Evolutionary conservation across 108 stramenopile species (phyloP).

Genomic region (Cyclotella baltica): DNA sequence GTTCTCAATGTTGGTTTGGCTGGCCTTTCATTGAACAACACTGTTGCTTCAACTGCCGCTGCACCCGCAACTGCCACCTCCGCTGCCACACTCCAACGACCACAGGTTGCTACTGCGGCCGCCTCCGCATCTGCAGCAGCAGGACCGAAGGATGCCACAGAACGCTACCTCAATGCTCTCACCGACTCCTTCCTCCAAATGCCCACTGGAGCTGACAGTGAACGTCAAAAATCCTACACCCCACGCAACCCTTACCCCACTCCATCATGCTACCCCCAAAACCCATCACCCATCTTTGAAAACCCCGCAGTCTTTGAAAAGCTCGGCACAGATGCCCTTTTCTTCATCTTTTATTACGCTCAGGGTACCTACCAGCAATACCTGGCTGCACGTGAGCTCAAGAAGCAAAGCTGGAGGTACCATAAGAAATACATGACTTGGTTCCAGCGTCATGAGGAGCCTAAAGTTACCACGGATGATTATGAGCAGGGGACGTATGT

Average conservation of each 20-base stretch:
- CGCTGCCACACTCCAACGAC: constrained; percentile 20
- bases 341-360: constrained; percentile 99
- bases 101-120: constrained; percentile 13
- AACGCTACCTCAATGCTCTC: constrained; percentile 45
- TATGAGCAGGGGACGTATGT: constrained; percentile 99
- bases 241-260: constrained; percentile 93
- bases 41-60: constrained; percentile 19
- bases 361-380: constrained; percentile 99
- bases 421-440: constrained; percentile 99
- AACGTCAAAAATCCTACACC: constrained; percentile 75
- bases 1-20: constrained; percentile 70
- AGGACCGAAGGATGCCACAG: constrained; percentile 41
- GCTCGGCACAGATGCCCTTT: constrained; percentile 96
- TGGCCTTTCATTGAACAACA: constrained; percentile 58
- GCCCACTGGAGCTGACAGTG: constrained; percentile 71
- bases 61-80: constrained; percentile 23
- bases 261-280: constrained; percentile 91
- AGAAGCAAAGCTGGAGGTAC: constrained; percentile 98
- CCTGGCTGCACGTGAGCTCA: constrained; percentile 97
- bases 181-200: constrained; percentile 83
- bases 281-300: constrained; percentile 89
- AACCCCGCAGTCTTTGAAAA: constrained; percentile 96
- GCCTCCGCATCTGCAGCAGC: constrained; percentile 15
- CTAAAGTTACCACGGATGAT: constrained; percentile 96
- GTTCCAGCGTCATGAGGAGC: constrained; percentile 99